Conservation (phyloP, 2,329 filamentous ascomycete species). For the Pestalotiopsis sp. region DNA sequence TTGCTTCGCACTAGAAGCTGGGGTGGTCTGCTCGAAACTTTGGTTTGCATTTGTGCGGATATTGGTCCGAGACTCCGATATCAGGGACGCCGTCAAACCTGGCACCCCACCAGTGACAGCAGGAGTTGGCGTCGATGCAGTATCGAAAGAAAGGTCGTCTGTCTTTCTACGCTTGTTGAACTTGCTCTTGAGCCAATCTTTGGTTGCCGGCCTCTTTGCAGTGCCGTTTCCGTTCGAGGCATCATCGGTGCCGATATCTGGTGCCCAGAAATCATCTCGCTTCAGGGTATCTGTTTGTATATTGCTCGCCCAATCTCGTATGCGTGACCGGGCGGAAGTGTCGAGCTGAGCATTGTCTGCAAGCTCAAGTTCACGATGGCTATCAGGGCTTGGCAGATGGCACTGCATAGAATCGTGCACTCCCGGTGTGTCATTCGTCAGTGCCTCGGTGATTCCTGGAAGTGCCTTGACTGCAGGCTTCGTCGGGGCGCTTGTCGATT, state of each 20-base stretch:
- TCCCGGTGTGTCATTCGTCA: slow-evolving; percentile 13
- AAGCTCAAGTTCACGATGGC: slow-evolving; percentile 24
- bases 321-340: slow-evolving; percentile 20
- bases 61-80: background rate
- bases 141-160: slow-evolving; percentile 18
- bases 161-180: slow-evolving; percentile 23
- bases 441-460: background rate
- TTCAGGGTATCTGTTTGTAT: slow-evolving; percentile 19
- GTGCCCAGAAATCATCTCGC: slow-evolving; percentile 31
- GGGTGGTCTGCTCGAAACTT: slow-evolving; percentile 1
- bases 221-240: slow-evolving; percentile 12
- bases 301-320: slow-evolving; percentile 26
- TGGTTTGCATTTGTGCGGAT: background rate
- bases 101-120: slow-evolving; percentile 11
- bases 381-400: slow-evolving; percentile 39
- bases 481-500: slow-evolving; percentile 12
- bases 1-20: background rate
- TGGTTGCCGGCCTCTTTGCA: slow-evolving; percentile 19
- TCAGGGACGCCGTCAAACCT: background rate
- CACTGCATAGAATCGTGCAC: slow-evolving; percentile 31
- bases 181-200: slow-evolving; percentile 29
- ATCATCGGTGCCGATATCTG: slow-evolving; percentile 12
- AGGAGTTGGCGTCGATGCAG: background rate
- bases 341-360: slow-evolving; percentile 13
- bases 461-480: slow-evolving; percentile 6